Evolutionary conservation across 2,329 filamentous ascomycete genomes (phyloP).

Genomic region (Chaetomium olivaceum): DNA sequence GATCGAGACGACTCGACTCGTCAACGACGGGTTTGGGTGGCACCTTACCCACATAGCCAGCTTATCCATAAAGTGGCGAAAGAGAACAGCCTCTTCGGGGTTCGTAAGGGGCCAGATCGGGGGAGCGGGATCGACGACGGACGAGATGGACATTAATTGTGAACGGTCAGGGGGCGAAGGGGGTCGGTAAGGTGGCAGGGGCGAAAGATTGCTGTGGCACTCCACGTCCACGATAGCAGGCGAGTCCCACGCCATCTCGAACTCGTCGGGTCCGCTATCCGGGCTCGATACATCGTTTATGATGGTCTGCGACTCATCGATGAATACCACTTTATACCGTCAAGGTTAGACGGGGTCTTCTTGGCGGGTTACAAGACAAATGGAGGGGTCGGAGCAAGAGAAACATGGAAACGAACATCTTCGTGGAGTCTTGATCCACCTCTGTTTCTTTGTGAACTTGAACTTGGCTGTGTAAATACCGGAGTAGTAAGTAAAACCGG

Average conservation of each 20-base stretch:
- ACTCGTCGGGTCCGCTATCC: conserved; percentile 27
- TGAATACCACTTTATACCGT: conserved; percentile 33
- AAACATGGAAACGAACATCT: conserved; percentile 28
- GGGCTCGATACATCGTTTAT: conserved; percentile 27
- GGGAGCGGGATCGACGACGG: conserved; percentile 9
- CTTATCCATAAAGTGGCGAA: conserved; percentile 39
- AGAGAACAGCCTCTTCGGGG: conserved; percentile 35
- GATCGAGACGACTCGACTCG: no score
- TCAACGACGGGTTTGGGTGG: not conserved
- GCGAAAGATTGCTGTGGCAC: conserved; percentile 1
- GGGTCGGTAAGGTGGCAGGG: conserved; percentile 2
- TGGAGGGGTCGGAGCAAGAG: not conserved
- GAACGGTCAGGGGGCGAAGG: conserved; percentile 20
- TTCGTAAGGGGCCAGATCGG: conserved; percentile 35
- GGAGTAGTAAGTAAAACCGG: not conserved
- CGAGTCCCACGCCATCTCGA: conserved; percentile 20
- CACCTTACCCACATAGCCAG: conserved; percentile 41
- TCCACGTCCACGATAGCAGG: conserved; percentile 6
- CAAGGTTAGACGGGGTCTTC: conserved; percentile 5
- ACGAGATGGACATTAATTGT: conserved; percentile 21
- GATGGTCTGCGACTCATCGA: conserved; percentile 33
- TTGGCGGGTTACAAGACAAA: not conserved
- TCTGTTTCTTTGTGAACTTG: conserved; percentile 36
- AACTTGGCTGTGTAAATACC: conserved; percentile 33
- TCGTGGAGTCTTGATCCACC: conserved; percentile 39